Evolutionary conservation across 345 rosid species (phyloP).

Genomic region (Gynandropsis gynandra): DNA sequence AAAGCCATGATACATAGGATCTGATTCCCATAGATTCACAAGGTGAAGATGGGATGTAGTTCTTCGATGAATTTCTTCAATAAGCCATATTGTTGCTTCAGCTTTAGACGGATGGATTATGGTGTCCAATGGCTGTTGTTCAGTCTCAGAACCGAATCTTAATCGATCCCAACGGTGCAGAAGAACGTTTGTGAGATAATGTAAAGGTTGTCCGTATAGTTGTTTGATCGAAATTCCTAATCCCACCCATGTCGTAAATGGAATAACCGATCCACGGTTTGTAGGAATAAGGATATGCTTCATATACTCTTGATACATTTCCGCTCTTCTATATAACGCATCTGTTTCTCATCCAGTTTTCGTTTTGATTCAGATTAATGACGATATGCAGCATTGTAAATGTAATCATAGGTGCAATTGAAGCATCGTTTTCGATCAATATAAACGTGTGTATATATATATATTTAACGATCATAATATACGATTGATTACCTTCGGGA

Average conservation of each 20-base stretch:
- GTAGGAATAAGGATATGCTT: conserved; percentile 51
- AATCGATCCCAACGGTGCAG: conserved; percentile 66
- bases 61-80: conserved; percentile 67
- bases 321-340: conserved; percentile 36
- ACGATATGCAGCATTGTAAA: too few species aligned
- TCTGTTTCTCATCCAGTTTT: conserved; percentile 7
- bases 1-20: conserved; percentile 48
- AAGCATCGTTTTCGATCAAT: too few species aligned
- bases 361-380: too few species aligned
- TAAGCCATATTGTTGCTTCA: conserved; percentile 78
- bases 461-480: too few species aligned
- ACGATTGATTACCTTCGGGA: too few species aligned
- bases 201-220: conserved; percentile 76
- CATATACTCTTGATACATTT: conserved; percentile 86
- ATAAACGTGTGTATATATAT: too few species aligned
- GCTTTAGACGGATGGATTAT: conserved; percentile 77
- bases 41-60: conserved; percentile 56
- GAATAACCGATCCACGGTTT: conserved; percentile 63
- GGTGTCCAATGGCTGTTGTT: conserved; percentile 44
- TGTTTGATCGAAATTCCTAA: conserved; percentile 65
- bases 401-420: too few species aligned
- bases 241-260: conserved; percentile 69
- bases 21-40: conserved; percentile 57
- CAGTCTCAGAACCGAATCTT: conserved; percentile 47
- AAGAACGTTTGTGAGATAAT: conserved; percentile 67